A percentile compares a stretch with the other conserved stretches of the same genome.
phyloP scores from a whole-genome alignment of 345 rosid genomes.

The Salix viminalis region DNA sequence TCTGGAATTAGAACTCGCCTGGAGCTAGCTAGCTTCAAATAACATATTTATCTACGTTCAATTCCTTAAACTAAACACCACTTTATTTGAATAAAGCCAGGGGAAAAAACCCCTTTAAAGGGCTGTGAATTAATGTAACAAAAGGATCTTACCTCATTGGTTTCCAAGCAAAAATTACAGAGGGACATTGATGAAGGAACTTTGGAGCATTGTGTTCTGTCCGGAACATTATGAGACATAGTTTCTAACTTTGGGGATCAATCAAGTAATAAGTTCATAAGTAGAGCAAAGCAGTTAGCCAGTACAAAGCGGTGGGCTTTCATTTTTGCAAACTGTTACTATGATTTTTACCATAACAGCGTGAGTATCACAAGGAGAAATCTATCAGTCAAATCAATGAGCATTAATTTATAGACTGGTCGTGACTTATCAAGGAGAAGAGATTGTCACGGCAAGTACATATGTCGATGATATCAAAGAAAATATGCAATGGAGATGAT shows the following conservation, averaged over 20 bases:
- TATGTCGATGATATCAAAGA: too few relatives aligned
- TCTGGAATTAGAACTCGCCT: background rate
- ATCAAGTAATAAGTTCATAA: background rate
- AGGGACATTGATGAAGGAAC: background rate
- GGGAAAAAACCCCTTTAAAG: background rate
- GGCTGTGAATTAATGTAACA: background rate
- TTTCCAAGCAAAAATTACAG: background rate
- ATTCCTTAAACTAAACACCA: background rate
- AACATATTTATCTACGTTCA: background rate
- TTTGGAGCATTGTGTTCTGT: background rate
- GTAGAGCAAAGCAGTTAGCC: background rate
- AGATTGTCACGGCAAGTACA: too few relatives aligned
- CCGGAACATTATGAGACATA: background rate
- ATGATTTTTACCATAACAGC: background rate
- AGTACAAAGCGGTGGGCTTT: background rate
- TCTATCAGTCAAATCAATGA: too few relatives aligned
- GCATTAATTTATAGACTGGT: too few relatives aligned
- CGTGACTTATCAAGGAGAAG: too few relatives aligned
- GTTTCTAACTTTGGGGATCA: background rate
- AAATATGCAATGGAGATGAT: too few relatives aligned
- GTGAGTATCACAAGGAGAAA: too few relatives aligned
- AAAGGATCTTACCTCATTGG: background rate
- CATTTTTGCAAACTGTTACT: background rate
- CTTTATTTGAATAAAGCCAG: background rate
- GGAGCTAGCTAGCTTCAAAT: background rate